These are phyloP conservation scores for Astrothelium subdiscretum DNA, from an alignment of 495 filamentous ascomycete genomes.

Conservation along the genomic window DNA sequence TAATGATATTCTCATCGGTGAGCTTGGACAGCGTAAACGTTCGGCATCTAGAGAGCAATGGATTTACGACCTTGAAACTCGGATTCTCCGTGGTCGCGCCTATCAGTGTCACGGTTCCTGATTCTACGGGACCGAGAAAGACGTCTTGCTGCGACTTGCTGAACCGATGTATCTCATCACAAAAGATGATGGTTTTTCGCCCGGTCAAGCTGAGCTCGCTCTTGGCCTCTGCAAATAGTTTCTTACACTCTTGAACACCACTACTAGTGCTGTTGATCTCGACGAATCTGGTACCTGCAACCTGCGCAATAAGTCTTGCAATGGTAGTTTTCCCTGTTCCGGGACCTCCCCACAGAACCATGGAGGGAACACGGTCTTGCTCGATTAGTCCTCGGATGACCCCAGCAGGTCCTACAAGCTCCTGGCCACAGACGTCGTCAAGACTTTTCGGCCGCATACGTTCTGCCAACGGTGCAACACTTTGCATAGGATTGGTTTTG, in stretches of 20 bases:
- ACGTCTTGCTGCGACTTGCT: conserved; percentile 91
- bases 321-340: conserved; percentile 97
- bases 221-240: conserved; percentile 76
- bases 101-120: conserved; percentile 80
- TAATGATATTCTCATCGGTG: conserved; percentile 52
- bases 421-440: conserved; percentile 83
- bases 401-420: conserved; percentile 73
- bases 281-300: conserved; percentile 72
- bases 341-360: conserved; percentile 89
- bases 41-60: conserved; percentile 77
- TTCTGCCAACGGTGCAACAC: conserved; percentile 77
- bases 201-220: conserved; percentile 74
- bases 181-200: conserved; percentile 90
- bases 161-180: conserved; percentile 95
- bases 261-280: conserved; percentile 92
- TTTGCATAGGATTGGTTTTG: conserved; percentile 42
- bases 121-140: conserved; percentile 86
- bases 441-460: conserved; percentile 80
- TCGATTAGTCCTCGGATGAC: conserved; percentile 86
- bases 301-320: conserved; percentile 78
- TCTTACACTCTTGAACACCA: conserved; percentile 91
- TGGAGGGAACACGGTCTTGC: conserved; percentile 73
- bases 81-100: conserved; percentile 97
- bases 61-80: conserved; percentile 83
- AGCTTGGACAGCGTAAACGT: conserved; percentile 78